phyloP scores from a whole-genome alignment of 2,329 filamentous ascomycete genomes.

The Albifimbria verrucaria region DNA sequence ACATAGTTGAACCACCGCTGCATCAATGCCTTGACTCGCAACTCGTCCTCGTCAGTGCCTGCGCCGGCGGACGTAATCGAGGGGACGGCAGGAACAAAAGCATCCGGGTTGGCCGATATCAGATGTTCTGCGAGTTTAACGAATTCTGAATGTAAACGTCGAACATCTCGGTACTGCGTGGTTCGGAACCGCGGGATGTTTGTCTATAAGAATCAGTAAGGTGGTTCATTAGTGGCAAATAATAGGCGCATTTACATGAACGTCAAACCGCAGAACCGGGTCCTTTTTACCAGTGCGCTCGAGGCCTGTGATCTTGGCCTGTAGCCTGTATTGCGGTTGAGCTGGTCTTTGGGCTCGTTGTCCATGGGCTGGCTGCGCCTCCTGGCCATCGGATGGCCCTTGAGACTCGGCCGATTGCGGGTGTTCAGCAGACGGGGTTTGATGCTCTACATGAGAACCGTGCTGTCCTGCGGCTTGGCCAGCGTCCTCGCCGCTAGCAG shows the following conservation, averaged over 20 bases:
- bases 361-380: constrained; percentile 26
- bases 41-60: constrained; percentile 94
- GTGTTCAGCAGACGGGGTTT: constrained; percentile 5
- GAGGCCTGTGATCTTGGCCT: constrained; percentile 90
- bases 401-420: constrained; percentile 13
- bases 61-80: constrained; percentile 90
- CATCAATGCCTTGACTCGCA: constrained; percentile 80
- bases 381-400: constrained; percentile 6
- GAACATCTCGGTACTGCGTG: constrained; percentile 96
- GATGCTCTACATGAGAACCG: constrained; percentile 12
- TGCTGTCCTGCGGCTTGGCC: constrained; percentile 29
- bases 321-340: constrained; percentile 75
- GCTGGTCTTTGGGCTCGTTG: constrained; percentile 54
- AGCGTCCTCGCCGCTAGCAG: constrained; percentile 40
- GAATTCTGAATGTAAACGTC: constrained; percentile 93
- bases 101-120: constrained; percentile 95
- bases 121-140: constrained; percentile 94
- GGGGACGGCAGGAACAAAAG: constrained; percentile 90
- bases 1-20: constrained; percentile 96
- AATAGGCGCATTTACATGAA: constrained; percentile 63
- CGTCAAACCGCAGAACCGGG: constrained; percentile 89
- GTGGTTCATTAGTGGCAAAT: background rate
- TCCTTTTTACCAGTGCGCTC: constrained; percentile 95
- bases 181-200: constrained; percentile 98
- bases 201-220: constrained; percentile 60